phyloP scores from a whole-genome alignment of 345 rosid species.

The Citrus cavaleriei region DNA sequence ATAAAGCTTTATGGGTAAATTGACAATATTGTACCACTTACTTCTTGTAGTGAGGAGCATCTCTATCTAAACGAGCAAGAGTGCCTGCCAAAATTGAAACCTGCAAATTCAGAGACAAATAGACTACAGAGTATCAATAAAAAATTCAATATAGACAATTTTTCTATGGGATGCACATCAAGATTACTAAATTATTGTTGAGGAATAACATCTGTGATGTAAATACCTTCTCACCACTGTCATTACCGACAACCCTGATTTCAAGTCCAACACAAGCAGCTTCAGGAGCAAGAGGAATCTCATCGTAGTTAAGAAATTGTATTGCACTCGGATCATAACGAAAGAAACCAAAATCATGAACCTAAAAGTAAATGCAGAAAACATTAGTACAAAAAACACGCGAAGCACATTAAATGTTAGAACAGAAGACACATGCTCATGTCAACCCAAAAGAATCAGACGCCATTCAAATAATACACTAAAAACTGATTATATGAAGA shows the following conservation, averaged over 20 bases:
- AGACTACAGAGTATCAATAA: background rate
- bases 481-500: background rate
- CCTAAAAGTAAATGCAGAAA: constrained; percentile 42
- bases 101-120: constrained; percentile 50
- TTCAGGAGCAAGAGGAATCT: constrained; percentile 94
- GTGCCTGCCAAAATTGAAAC: constrained; percentile 96
- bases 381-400: constrained; percentile 7
- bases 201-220: background rate
- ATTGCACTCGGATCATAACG: constrained; percentile 73
- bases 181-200: background rate
- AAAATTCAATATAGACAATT: background rate
- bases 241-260: constrained; percentile 95
- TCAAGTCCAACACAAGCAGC: constrained; percentile 93
- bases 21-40: constrained; percentile 22
- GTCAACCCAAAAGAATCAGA: background rate
- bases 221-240: constrained; percentile 92
- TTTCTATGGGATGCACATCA: background rate
- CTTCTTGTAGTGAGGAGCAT: constrained; percentile 89
- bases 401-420: constrained; percentile 16
- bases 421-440: background rate
- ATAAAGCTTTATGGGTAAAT: background rate
- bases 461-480: background rate
- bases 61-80: constrained; percentile 93
- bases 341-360: constrained; percentile 98
- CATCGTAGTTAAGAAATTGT: constrained; percentile 79